Evolutionary conservation across 495 filamentous ascomycete genomes (phyloP).

Genomic region (Tuber microsphaerosporum): DNA sequence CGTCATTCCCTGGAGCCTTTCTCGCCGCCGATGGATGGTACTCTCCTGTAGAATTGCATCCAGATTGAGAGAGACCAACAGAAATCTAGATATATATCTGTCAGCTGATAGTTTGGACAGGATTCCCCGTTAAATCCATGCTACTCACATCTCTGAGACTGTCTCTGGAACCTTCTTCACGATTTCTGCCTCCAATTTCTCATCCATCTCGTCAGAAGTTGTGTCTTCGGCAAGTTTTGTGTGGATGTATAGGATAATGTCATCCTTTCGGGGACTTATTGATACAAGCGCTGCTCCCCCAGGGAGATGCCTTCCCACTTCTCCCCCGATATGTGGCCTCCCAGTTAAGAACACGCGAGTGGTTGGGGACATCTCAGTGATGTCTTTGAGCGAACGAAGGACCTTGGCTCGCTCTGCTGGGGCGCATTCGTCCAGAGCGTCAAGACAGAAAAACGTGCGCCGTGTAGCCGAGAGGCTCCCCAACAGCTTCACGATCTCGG

Average conservation of each 20-base stretch:
- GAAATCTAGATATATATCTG: neutral
- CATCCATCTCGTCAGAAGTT: neutral
- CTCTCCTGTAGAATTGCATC: neutral
- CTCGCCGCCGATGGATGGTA: neutral
- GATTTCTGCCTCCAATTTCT: neutral
- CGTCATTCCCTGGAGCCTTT: neutral
- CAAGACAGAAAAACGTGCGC: neutral
- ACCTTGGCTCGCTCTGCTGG: neutral
- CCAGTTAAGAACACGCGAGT: neutral
- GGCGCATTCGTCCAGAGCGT: neutral
- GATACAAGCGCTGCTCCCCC: neutral
- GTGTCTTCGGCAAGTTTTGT: neutral
- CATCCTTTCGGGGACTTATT: neutral
- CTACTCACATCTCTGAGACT: neutral
- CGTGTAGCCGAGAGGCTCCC: neutral
- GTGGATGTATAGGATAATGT: neutral
- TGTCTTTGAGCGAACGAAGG: neutral
- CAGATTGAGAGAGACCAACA: neutral
- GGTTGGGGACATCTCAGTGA: neutral
- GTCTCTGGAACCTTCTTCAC: neutral
- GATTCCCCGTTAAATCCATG: neutral
- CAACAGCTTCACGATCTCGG: neutral
- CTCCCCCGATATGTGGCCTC: neutral
- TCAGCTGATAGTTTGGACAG: neutral
- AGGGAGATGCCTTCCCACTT: neutral